Evolutionary conservation across 495 filamentous ascomycete species (phyloP), one percentile per base, ranked within the genome.

Genomic region (Geopyxis carbonaria): DNA sequence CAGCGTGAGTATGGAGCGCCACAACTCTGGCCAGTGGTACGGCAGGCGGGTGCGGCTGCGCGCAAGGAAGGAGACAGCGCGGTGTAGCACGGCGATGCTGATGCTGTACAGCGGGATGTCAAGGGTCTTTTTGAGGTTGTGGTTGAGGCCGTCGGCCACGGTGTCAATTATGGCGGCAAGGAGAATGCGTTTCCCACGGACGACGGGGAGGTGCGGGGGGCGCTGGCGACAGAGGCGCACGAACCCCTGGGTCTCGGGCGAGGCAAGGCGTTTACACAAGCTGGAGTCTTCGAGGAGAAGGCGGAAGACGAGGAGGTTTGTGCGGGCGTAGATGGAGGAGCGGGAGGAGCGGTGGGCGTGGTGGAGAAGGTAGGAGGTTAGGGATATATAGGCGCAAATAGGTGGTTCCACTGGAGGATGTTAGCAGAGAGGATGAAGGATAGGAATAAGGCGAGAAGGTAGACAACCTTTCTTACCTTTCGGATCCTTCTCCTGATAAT

Each of bases 21-120:
- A 97, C 22, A 95, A 69, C 43, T 95, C 82, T 19, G 85, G 76
- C 91, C 91, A 97, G 63, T 97, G 91, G 57, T 93, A 94, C 13
- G 65, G 57, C 22, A 89, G 64, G 28, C 80, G 70, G 41, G 75
- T 81, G 45, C 80, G 75, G 38, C 76, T 80, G 43, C 75, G 73
- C 30, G 78, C 79, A 11, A 93, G 69, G 60, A 84, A 86, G 15
- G 83, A 81, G 36, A 92, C 64, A 41, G 87, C 63, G 34, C 86
- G 77, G 34, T 85, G 67, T 42, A 85, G 67, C 40, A 91, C 75
- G 40, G 78, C 80, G 9, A 41, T 25, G 7, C 22, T 9, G 6
- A 19, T 10, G 18, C 31, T 79, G 59, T 95, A 95, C 15, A 94
- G 68, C 25, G 78, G 72, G 29, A 80, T 75, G 59, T 94, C 86